A percentile compares a stretch with the other conserved stretches of the same genome.
Conservation (phyloP, 2,329 filamentous ascomycete species). For the Epicoccum sorghinum region DNA sequence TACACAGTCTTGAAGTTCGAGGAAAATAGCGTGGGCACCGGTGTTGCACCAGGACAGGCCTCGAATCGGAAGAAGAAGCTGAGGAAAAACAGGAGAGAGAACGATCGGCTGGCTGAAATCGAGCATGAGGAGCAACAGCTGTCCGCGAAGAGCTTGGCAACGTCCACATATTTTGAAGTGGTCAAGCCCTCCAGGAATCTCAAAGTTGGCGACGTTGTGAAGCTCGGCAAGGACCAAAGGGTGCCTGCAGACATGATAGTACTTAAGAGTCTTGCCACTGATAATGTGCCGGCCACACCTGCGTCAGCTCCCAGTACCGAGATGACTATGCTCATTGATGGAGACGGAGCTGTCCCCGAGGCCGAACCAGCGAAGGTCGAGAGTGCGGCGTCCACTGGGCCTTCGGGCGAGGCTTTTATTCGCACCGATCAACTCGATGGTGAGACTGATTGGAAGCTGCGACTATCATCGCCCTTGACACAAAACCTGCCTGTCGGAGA, state of each 20-base stretch:
- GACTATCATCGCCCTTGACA: constrained; percentile 83
- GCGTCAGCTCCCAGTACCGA: constrained; percentile 4
- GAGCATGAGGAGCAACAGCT: constrained; percentile 68
- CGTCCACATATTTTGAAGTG: constrained; percentile 68
- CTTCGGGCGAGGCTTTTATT: constrained; percentile 91
- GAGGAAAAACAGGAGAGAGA: constrained; percentile 42
- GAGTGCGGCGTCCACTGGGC: constrained; percentile 29
- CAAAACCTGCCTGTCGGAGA: constrained; percentile 78
- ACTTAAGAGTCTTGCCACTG: constrained; percentile 73
- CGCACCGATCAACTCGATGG: constrained; percentile 96
- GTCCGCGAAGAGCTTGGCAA: constrained; percentile 39
- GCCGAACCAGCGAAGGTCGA: constrained; percentile 24
- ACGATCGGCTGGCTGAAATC: constrained; percentile 66
- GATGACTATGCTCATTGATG: constrained; percentile 29
- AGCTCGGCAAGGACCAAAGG: constrained; percentile 87
- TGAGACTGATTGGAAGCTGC: constrained; percentile 98
- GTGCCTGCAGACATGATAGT: constrained; percentile 95
- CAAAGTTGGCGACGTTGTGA: constrained; percentile 94
- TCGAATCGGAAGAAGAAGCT: constrained; percentile 39
- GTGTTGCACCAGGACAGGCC: constrained; percentile 38
- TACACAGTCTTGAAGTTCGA: constrained; percentile 80
- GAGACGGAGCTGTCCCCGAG: constrained; percentile 15
- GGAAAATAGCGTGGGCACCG: constrained; percentile 54
- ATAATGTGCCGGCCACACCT: constrained; percentile 12
- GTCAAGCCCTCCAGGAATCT: constrained; percentile 84